A percentile compares a stretch with the other conserved stretches of the same genome.
These are phyloP conservation scores for Macrocystidia cucumis DNA, from an alignment of 1,284 basidiomycete genomes.

Conservation along the genomic window DNA sequence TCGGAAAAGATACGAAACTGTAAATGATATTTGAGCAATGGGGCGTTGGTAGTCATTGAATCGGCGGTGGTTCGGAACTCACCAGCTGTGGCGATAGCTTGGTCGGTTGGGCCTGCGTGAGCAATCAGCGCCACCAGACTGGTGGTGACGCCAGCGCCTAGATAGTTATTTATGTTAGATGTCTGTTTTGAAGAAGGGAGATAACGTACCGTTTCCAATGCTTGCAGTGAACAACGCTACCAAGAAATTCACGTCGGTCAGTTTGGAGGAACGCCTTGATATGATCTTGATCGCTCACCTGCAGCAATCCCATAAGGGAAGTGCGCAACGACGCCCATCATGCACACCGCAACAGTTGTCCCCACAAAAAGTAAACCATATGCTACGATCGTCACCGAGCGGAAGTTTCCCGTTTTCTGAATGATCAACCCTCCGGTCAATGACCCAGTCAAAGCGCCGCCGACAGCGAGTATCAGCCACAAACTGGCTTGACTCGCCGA, in stretches of 20 bases:
- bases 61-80: slow-evolving; percentile 8
- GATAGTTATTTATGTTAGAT: slow-evolving; percentile 2
- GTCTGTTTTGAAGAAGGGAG: not conserved
- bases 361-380: slow-evolving; percentile 33
- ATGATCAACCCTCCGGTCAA: slow-evolving; percentile 44
- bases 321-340: slow-evolving; percentile 28
- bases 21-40: not conserved
- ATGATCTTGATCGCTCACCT: slow-evolving; percentile 23
- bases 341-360: slow-evolving; percentile 25
- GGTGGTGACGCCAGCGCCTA: slow-evolving; percentile 45
- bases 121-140: slow-evolving; percentile 53
- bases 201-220: slow-evolving; percentile 36
- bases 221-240: slow-evolving; percentile 33
- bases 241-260: slow-evolving; percentile 2
- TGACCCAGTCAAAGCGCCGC: slow-evolving; percentile 40
- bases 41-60: not conserved
- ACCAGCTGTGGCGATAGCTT: slow-evolving; percentile 60
- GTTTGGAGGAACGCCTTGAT: not conserved
- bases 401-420: slow-evolving; percentile 51
- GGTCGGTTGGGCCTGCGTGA: slow-evolving; percentile 51
- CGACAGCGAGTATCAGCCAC: slow-evolving; percentile 39
- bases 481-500: slow-evolving; percentile 40
- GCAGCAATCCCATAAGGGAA: slow-evolving; percentile 29
- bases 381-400: slow-evolving; percentile 36
- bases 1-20: slow-evolving; percentile 59